phyloP scores from a whole-genome alignment of 1,139 yeast genomes.

The Suhomyces taliae region DNA sequence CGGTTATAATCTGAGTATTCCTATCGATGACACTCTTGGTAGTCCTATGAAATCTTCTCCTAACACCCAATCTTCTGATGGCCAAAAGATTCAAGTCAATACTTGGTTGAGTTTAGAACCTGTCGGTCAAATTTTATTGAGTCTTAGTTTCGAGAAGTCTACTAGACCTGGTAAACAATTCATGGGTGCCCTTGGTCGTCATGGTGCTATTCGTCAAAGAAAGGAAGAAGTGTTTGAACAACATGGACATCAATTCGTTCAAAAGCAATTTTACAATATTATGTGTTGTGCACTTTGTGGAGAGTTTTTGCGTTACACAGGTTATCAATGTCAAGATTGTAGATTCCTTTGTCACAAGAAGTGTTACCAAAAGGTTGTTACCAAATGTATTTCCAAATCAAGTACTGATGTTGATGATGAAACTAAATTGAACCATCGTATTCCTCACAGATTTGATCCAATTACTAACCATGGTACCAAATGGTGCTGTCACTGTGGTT shows the following conservation, averaged over 20 bases:
- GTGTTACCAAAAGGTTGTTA: constrained; percentile 90
- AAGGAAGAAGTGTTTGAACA: constrained; percentile 94
- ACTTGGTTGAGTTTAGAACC: constrained; percentile 96
- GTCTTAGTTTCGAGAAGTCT: constrained; percentile 74
- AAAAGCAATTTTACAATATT: constrained; percentile 90
- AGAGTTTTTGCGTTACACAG: constrained; percentile 89
- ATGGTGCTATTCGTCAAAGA: constrained; percentile 95
- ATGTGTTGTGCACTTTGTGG: constrained; percentile 98
- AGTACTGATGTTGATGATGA: constrained; percentile 87
- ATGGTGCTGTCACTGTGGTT: constrained; percentile 99
- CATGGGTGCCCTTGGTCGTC: constrained; percentile 86
- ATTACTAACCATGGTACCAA: constrained; percentile 91
- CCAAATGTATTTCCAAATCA: constrained; percentile 91
- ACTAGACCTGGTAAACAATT: constrained; percentile 54
- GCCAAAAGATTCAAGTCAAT: constrained; percentile 46
- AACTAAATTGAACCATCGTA: constrained; percentile 89
- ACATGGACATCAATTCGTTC: constrained; percentile 96
- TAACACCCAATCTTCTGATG: constrained; percentile 11
- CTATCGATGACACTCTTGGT: neutral
- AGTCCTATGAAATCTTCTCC: constrained; percentile 4
- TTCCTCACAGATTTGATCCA: constrained; percentile 94
- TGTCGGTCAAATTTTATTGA: constrained; percentile 80
- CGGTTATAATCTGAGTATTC: neutral
- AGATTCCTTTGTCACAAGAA: constrained; percentile 90
- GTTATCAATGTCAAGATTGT: constrained; percentile 96